These are phyloP conservation scores for Kazachstania bromeliacearum DNA, from an alignment of 805 yeast species.

Conservation along the genomic window DNA sequence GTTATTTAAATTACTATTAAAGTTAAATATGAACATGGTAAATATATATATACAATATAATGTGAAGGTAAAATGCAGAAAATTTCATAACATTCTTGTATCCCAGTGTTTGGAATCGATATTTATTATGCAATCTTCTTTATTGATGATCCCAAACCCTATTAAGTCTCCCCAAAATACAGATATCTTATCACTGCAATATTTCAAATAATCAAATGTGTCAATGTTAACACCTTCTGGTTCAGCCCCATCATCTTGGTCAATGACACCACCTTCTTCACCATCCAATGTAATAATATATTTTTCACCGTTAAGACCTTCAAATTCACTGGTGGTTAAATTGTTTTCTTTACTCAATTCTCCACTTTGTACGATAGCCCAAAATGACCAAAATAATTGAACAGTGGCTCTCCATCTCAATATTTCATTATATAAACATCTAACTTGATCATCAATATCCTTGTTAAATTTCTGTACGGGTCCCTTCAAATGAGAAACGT, in stretches of 20 bases:
- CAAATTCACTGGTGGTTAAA: constrained; percentile 26
- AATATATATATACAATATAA: too few species aligned
- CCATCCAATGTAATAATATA: constrained; percentile 32
- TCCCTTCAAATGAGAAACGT: constrained; percentile 48
- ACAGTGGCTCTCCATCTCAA: constrained; percentile 74
- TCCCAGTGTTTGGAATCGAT: too few species aligned
- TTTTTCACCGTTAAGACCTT: constrained; percentile 50
- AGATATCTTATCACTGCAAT: constrained; percentile 65
- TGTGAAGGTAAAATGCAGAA: too few species aligned
- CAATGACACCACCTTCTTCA: constrained; percentile 15
- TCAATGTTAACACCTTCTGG: constrained; percentile 39
- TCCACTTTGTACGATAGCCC: constrained; percentile 86
- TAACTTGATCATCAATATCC: constrained; percentile 36
- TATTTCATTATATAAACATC: constrained; percentile 52
- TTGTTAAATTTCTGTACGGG: constrained; percentile 15
- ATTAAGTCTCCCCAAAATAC: constrained; percentile 68
- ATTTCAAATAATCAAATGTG: constrained; percentile 68
- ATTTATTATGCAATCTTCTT: constrained; percentile 30
- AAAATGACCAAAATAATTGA: constrained; percentile 72
- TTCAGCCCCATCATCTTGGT: constrained; percentile 19
- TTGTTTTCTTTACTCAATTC: constrained; percentile 13
- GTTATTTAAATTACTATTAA: too few species aligned
- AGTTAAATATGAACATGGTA: too few species aligned
- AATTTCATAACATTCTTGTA: too few species aligned
- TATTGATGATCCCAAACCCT: constrained; percentile 42